Base-by-base conservation (phyloP, 371 early-diverging fungal species). In the Dinochytrium kinnereticum region DNA sequence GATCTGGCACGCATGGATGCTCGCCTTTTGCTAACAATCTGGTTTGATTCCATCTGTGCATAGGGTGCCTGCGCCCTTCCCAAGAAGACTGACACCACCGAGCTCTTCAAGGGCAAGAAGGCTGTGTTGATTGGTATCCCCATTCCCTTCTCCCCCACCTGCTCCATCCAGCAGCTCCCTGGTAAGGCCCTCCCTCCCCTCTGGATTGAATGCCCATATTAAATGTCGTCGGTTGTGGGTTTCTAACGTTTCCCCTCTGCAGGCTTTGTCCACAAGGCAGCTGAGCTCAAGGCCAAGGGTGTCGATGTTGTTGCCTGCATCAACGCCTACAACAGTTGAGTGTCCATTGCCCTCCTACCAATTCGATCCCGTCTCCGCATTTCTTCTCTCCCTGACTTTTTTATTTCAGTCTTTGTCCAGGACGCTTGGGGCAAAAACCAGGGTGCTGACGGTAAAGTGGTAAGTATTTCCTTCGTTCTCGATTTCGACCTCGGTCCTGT, bases 111-210 rank as follows among this genome's bases (percentile, higher is more conserved):
- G 82, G 89, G 87, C 75, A 92, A 92, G 86, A 90, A 88, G 80
- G 92, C 89, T 3, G 88, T 94, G 34, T 85, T 94, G 77, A 90
- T 94, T 80, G 89, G 89, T 28, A 90, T 93, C n/a, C 93, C 93
- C 13, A 92, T 66, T 24, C 91, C 93, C 30, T 92, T 92, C 76
- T 92, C 93, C 2, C 93, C 94, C 3, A 88, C 91, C n/a, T 94
- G 94, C 82, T 72, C 70, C 68, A 55, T 59, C 28, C 75, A 81
- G 81, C 93, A 93, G 78, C 75, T 92, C 7, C 93, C 93, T 26
- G 89, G 44, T n/a, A n/a, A n/a, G n/a, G n/a, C n/a, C n/a, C n/a
- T n/a, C n/a, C n/a, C n/a, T n/a, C n/a, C n/a, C n/a, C n/a, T n/a
- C n/a, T n/a, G n/a, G n/a, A n/a, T n/a, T n/a, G n/a, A n/a, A n/a